Evolutionary conservation across 495 filamentous ascomycete species (phyloP), one percentile per base, ranked within the genome.

Genomic region (Neurospora sp.): DNA sequence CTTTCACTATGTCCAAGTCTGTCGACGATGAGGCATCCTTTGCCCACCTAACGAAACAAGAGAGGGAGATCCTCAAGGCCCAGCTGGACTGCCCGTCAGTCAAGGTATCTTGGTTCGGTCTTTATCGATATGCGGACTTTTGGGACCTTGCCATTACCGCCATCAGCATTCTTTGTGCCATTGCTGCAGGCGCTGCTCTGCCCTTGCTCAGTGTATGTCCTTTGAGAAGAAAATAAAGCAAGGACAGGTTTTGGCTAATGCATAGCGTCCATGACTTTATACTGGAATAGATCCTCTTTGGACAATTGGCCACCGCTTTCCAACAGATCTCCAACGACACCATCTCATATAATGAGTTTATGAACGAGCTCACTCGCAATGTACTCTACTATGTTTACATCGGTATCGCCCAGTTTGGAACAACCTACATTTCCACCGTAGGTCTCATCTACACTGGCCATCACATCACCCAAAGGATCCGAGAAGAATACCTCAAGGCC

Each of bases 341-440:
- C 16, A 44, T 44, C 16, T 18, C 41, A 44, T 44, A 44, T 3
- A 5, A 44, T 44, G 41, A 44, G 41, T 44, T 44, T 18, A 44
- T 44, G 41, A 8, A 2, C 5, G 10, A 44, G 16, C 41, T 44
- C 1, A 44, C 41, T 44, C 41, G 16, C 16, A 44, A 44, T 44
- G 41, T 44, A 44, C 41, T 44, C 41, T 44, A 18, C 16, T 44
- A 70, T n/a, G 14, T 35, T 41, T 42, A 37, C 16, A 37, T 85
- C 9, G 84, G 84, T 71, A 79, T 86, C 68, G 85, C 72, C 2
- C 82, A 83, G 40, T 83, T 85, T 70, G 61, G 79, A 9, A 68
- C 80, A 16, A 79, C 78, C 10, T 84, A 83, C 77, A 75, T 85
- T 38, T 41, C 53, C n/a, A 75, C 72, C n/a, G 45, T 73, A 27